Base-by-base conservation (phyloP, 129 eudicot species). In the Centrapalus pauciflorus region DNA sequence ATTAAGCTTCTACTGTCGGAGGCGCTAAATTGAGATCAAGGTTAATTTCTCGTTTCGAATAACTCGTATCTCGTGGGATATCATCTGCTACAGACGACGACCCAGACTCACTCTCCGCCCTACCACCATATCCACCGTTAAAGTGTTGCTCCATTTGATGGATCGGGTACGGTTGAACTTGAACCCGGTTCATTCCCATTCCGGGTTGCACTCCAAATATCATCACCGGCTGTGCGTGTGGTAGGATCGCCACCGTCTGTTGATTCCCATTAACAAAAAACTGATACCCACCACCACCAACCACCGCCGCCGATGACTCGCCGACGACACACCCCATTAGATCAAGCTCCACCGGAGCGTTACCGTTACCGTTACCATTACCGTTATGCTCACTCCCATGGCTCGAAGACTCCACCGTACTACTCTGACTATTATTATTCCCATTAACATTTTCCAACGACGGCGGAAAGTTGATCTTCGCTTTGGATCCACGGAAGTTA, bases 1-100 rank as follows among this genome's bases (percentile, higher is more conserved):
- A 46, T 51, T 27, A 72, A 38, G 63, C 77, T 25, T 72, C 88
- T 48, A 74, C 78, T 20, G 77, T 46, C 2, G 88, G 88, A 4
- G 94, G 86, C 49, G 84, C 82, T 35, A 86, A 23, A 63, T 83
- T 77, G 8, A 86, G 94, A 67, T 86, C 94, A 52, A 85, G 81
- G 62, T 82, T 81, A 63, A 86, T 29, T 35, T 71, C 86, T 29
- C 74, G 56, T 52, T 71, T 79, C 9, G 66, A 48, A 21, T 38
- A 14, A 30, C 55, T 56, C 19, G 77, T 77, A 24, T 78, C 82
- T 2, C 56, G 57, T 23, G 76, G 72, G 60, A 69, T 63, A 21
- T 76, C 61, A 28, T 82, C 88, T 41, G 76, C 83, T 5, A 73
- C 83, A 33, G 84, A 77, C 46, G 94, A 82, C 35, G 87, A 78